Evolutionary conservation across 352 stramenopile species (phyloP).

Genomic region (Globisporangium rhizosaccharum): DNA sequence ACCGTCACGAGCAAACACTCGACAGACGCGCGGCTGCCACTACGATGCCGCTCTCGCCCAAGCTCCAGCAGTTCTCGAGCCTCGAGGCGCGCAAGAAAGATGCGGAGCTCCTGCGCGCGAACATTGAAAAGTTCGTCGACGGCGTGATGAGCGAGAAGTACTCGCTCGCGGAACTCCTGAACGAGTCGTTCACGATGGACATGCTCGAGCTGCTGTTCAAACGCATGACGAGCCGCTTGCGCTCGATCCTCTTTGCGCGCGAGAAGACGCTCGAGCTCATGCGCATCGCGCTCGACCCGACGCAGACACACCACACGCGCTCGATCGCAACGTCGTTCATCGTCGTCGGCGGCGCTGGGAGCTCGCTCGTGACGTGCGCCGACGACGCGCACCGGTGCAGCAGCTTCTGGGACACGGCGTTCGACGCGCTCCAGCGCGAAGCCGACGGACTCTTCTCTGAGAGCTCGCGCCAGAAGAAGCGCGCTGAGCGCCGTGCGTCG

Average conservation of each 20-base stretch:
- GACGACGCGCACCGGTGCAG: constrained; percentile 47
- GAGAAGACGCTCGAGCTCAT: constrained; percentile 75
- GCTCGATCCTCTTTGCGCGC: constrained; percentile 63
- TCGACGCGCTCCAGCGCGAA: constrained; percentile 57
- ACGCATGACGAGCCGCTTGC: constrained; percentile 75
- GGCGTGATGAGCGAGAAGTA: constrained; percentile 66
- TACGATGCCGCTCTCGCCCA: constrained; percentile 26
- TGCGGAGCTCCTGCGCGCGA: constrained; percentile 50
- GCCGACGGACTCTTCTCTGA: constrained; percentile 38
- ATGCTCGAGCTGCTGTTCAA: constrained; percentile 86
- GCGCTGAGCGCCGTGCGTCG: constrained; percentile 36
- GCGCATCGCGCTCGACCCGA: constrained; percentile 49
- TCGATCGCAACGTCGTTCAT: constrained; percentile 73
- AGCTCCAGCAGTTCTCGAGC: constrained; percentile 16
- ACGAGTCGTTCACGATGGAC: constrained; percentile 77
- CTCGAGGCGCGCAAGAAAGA: constrained; percentile 44
- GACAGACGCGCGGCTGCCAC: no score
- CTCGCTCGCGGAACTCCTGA: constrained; percentile 59
- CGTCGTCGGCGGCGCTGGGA: constrained; percentile 57
- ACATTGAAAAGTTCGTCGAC: constrained; percentile 83
- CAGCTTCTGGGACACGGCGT: constrained; percentile 68
- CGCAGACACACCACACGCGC: constrained; percentile 53
- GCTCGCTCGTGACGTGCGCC: constrained; percentile 42
- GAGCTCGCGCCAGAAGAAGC: constrained; percentile 28
- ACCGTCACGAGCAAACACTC: no score